Evolutionary conservation across 495 filamentous ascomycete genomes (phyloP), one percentile per base, ranked within the genome.

Genomic region (Tuber borchii): DNA sequence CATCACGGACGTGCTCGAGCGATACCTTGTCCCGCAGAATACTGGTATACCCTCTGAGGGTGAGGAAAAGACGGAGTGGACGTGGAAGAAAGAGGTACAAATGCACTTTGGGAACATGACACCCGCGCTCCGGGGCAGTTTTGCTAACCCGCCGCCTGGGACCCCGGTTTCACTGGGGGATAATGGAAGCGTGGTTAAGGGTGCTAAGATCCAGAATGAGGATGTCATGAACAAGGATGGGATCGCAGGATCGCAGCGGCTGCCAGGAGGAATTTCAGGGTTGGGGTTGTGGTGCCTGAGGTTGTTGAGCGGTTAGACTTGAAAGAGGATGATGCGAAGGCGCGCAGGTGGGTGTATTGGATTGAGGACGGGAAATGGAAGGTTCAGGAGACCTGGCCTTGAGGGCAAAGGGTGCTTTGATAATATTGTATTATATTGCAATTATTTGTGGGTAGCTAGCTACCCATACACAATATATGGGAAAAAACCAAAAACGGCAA

Each of bases 81-180:
- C 86, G 20, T 97, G 92, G 89, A 86, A 85, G 48, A 91, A 86
- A 77, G 93, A 97, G 84, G 84, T 97, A 65, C 92, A 90, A 76
- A 90, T 88, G 78, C 93, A 95, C 85, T 97, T 97, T 87, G 93
- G 91, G 20, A 97, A 97, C 83, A 85, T 93, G 82, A 89, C 87
- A 40, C 95, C 95, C 20, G 83, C 87, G 9, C 91, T 94, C 89
- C 85, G 92, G 81, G 93, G 92, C 76, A 86, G 89, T n/a, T 97
- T 97, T 83, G 88, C 86, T 74, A 90, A 88, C 68, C 95, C 95
- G 61, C 88, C 90, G 37, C 93, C 95, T 2, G 95, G 94, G 0
- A 85, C 82, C 42, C 88, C 89, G 31, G 83, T 87, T 71, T 84
- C 84, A 22, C 86, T 87, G 0, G 83, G 77, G 8, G 86, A 89